These are phyloP conservation scores for Yamadazyma philogaea DNA, from an alignment of 805 yeast species.

Conservation along the genomic window DNA sequence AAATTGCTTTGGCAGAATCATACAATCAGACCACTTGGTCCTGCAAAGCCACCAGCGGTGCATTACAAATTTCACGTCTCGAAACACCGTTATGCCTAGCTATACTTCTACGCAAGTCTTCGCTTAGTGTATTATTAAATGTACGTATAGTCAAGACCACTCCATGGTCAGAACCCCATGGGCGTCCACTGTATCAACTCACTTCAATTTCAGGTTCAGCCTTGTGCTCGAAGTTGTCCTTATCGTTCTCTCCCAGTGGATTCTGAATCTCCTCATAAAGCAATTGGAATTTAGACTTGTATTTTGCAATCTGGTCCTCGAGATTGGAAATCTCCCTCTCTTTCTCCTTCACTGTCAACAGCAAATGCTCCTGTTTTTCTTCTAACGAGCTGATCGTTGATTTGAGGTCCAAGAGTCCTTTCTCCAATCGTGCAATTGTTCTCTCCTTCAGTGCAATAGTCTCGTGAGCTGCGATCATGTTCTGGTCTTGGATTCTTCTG, in stretches of 20 bases:
- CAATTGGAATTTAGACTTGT: neutral
- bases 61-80: neutral
- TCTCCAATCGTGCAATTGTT: neutral
- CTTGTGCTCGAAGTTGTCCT: neutral
- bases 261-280: neutral
- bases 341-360: neutral
- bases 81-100: neutral
- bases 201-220: neutral
- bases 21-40: too few species aligned
- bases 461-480: constrained; percentile 6
- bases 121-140: neutral
- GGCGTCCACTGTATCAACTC: too few species aligned
- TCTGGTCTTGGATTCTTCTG: constrained; percentile 7
- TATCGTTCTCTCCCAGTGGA: neutral
- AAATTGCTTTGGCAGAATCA: too few species aligned
- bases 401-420: neutral
- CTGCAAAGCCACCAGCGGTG: neutral
- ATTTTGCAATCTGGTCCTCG: neutral
- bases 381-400: neutral
- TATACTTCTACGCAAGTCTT: too few species aligned
- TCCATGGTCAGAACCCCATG: too few species aligned
- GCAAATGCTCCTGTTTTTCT: neutral
- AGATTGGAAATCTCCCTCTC: neutral
- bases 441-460: neutral
- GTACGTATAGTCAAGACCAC: neutral